Evolutionary conservation across 2,329 filamentous ascomycete species (phyloP).

Genomic region (Lasiodiplodia gonubiensis): DNA sequence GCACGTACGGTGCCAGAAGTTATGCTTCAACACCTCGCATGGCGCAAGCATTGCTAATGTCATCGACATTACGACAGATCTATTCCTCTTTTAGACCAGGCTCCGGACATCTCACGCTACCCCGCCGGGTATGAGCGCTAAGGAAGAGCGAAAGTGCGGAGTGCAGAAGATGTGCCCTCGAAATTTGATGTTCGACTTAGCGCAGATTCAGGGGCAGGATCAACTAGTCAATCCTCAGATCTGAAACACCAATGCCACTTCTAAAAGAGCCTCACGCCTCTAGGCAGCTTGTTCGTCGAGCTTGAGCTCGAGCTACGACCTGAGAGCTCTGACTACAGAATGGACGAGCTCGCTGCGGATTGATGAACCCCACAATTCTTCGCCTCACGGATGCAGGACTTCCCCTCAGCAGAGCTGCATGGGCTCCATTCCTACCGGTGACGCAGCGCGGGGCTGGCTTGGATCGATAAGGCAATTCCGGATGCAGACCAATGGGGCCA

Average conservation of each 20-base stretch:
- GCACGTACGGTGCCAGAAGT: neutral
- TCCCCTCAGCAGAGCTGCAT: constrained; percentile 1
- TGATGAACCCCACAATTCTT: constrained; percentile 10
- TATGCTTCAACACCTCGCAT: neutral
- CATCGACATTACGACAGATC: neutral
- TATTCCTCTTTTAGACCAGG: neutral
- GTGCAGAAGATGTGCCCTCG: neutral
- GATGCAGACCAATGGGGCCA: neutral
- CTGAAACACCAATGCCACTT: neutral
- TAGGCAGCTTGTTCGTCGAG: neutral
- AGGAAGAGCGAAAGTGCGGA: neutral
- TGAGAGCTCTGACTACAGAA: neutral
- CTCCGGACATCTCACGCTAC: neutral
- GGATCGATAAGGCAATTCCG: constrained; percentile 1
- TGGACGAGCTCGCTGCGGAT: constrained; percentile 4
- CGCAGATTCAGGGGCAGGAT: neutral
- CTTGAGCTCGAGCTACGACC: neutral
- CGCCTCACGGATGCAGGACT: neutral
- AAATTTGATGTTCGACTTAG: neutral
- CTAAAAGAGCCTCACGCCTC: neutral
- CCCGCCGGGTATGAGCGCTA: neutral
- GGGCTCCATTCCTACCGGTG: neutral
- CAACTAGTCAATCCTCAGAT: neutral
- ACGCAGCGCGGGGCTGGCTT: constrained; percentile 1
- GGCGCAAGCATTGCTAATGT: neutral